Conservation (phyloP, 441 rosid species). For the Corymbia calophylla region DNA sequence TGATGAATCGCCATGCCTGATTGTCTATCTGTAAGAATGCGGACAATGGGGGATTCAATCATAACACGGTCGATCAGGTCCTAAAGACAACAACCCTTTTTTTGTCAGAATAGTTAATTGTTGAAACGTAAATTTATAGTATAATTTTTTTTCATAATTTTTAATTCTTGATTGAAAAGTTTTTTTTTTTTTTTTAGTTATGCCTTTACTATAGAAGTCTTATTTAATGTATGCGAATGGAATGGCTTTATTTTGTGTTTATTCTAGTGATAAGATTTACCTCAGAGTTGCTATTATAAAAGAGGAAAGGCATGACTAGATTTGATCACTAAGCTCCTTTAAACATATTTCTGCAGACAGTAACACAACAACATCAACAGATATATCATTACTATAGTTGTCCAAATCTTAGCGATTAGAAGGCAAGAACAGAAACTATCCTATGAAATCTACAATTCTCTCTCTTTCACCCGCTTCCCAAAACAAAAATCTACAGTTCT, state of each 20-base stretch:
- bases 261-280: rapidly evolving
- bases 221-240: background rate
- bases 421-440: background rate
- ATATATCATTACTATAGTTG: background rate
- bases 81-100: background rate
- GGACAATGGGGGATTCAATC: background rate
- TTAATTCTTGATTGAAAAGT: background rate
- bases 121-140: background rate
- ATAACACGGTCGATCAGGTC: background rate
- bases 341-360: background rate
- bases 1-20: background rate
- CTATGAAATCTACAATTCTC: background rate
- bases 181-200: background rate
- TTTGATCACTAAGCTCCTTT: background rate
- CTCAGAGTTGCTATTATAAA: background rate
- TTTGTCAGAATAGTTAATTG: background rate
- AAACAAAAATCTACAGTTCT: background rate
- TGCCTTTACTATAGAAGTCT: background rate
- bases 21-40: background rate
- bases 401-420: background rate
- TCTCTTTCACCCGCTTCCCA: background rate
- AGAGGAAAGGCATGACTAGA: background rate
- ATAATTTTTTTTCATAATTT: background rate
- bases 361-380: background rate
- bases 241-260: background rate